Conservation (phyloP, 2,329 filamentous ascomycete species). For the Lachnellula occidentalis region DNA sequence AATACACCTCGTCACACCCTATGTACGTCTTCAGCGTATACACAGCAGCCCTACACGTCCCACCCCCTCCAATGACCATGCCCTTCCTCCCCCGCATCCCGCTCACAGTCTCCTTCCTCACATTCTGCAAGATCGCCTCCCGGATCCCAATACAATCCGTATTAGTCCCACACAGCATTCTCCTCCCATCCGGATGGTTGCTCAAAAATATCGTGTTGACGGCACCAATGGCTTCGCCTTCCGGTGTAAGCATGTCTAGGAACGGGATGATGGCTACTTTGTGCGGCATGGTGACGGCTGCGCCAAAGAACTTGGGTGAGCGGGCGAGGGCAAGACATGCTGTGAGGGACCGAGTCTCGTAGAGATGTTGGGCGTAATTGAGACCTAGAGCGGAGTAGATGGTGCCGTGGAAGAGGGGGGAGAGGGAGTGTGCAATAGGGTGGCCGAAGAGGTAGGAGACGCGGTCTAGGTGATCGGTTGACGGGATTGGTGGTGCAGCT, state of each 20-base stretch:
- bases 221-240: constrained; percentile 68
- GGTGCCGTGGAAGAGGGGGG: constrained; percentile 48
- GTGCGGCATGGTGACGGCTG: constrained; percentile 78
- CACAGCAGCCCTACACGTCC: constrained; percentile 70
- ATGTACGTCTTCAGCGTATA: constrained; percentile 70
- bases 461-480: constrained; percentile 20
- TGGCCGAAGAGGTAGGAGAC: constrained; percentile 49
- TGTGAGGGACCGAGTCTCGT: constrained; percentile 47
- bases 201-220: constrained; percentile 74
- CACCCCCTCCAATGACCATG: constrained; percentile 71
- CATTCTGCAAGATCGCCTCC: constrained; percentile 61
- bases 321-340: constrained; percentile 47
- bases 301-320: constrained; percentile 58
- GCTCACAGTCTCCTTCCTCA: constrained; percentile 37
- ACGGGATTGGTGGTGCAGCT: constrained; percentile 11
- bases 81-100: constrained; percentile 56
- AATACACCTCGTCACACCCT: constrained; percentile 62
- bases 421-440: constrained; percentile 50
- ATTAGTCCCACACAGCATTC: constrained; percentile 65
- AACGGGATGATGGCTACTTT: constrained; percentile 71
- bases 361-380: constrained; percentile 46
- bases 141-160: constrained; percentile 76
- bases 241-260: constrained; percentile 67
- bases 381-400: constrained; percentile 48
- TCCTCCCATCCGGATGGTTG: constrained; percentile 30